Conservation (phyloP, 2,329 filamentous ascomycete genomes). For the Blastomyces parvus region DNA sequence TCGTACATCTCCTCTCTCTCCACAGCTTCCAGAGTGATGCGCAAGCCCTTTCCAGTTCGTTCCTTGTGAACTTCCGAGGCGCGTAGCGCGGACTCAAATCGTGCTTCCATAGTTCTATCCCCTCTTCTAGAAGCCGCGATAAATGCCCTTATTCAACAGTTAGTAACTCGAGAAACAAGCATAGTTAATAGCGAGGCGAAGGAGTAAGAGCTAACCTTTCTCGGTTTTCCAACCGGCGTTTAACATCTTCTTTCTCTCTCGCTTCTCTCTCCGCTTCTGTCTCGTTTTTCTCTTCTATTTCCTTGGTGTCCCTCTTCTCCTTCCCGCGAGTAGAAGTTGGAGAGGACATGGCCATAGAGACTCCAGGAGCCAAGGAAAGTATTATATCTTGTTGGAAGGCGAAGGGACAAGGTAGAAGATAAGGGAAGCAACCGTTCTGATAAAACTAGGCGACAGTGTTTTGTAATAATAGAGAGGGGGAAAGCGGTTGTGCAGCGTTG, state of each 20-base stretch:
- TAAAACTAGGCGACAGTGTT: not conserved
- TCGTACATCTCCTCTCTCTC: conserved; percentile 93
- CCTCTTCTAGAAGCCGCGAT: conserved; percentile 82
- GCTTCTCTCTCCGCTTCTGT: conserved; percentile 6
- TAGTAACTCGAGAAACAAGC: conserved; percentile 9
- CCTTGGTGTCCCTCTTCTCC: not conserved
- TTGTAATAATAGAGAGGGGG: not conserved
- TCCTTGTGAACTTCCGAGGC: conserved; percentile 88
- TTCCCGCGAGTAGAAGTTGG: not conserved
- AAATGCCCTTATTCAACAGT: conserved; percentile 56
- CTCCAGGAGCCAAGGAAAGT: not conserved
- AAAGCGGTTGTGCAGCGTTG: not conserved
- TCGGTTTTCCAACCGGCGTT: conserved; percentile 32
- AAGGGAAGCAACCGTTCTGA: not conserved
- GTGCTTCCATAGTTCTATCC: conserved; percentile 77
- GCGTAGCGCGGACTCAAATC: conserved; percentile 74
- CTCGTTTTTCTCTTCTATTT: not conserved
- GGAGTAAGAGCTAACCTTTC: conserved; percentile 30
- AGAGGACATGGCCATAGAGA: not conserved
- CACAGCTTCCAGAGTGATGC: conserved; percentile 77
- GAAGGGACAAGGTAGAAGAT: not conserved
- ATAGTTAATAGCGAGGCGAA: not conserved
- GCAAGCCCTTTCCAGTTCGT: conserved; percentile 71
- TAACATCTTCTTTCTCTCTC: conserved; percentile 13
- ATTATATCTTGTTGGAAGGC: not conserved